A percentile compares a stretch with the other conserved stretches of the same genome.
Conservation (phyloP, 306 rosid species). For the Vicia sativa region DNA sequence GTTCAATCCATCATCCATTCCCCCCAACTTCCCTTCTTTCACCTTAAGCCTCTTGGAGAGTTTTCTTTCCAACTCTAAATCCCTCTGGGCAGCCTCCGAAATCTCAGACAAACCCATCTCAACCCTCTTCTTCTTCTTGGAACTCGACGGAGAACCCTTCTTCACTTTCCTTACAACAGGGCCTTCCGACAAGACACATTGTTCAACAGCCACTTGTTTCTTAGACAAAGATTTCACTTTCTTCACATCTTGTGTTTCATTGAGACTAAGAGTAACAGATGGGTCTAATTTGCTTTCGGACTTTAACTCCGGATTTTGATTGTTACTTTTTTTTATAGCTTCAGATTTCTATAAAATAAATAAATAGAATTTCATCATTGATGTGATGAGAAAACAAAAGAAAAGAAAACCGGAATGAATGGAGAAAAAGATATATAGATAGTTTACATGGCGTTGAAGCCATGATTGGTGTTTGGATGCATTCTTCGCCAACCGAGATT, state of each 20-base stretch:
- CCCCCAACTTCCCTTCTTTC: slow-evolving; percentile 73
- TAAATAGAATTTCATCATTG: neutral
- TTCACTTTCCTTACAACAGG: slow-evolving; percentile 40
- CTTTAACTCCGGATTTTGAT: slow-evolving; percentile 34
- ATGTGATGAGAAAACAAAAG: neutral
- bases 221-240: slow-evolving; percentile 25
- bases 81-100: slow-evolving; percentile 51
- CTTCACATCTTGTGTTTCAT: slow-evolving; percentile 30
- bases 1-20: slow-evolving; percentile 71
- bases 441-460: slow-evolving; percentile 58
- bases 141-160: slow-evolving; percentile 38
- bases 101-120: slow-evolving; percentile 41
- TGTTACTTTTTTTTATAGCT: slow-evolving; percentile 30
- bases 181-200: slow-evolving; percentile 21
- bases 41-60: slow-evolving; percentile 88
- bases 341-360: slow-evolving; percentile 46
- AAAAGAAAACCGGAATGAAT: neutral
- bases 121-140: slow-evolving; percentile 50
- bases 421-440: neutral
- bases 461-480: slow-evolving; percentile 55
- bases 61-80: slow-evolving; percentile 76
- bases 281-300: slow-evolving; percentile 26
- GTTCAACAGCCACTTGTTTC: slow-evolving; percentile 35
- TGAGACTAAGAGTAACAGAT: slow-evolving; percentile 23
- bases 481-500: slow-evolving; percentile 62